phyloP scores from a whole-genome alignment of 1,284 basidiomycete species.

The Marasmius oreades region DNA sequence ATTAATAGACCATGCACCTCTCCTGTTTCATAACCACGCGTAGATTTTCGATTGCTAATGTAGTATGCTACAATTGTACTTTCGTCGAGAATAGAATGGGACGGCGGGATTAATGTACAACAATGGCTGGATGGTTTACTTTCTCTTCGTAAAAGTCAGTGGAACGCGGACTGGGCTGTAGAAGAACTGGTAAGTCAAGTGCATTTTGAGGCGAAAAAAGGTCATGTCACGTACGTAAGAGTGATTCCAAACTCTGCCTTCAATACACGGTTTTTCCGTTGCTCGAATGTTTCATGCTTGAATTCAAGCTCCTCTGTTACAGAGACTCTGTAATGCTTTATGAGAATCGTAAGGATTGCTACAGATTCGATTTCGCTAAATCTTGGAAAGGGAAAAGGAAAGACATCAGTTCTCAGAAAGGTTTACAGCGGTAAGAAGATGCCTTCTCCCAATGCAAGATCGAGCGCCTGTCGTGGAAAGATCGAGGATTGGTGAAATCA shows the following conservation, averaged over 20 bases:
- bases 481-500: not conserved
- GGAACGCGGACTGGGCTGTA: not conserved
- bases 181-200: not conserved
- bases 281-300: conserved; percentile 26
- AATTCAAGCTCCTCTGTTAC: conserved; percentile 29
- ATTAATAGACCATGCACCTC: too few species aligned
- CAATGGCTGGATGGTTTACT: not conserved
- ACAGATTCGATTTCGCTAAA: conserved; percentile 2
- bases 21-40: too few species aligned
- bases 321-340: not conserved
- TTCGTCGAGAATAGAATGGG: too few species aligned
- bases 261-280: conserved; percentile 25
- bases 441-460: conserved; percentile 52
- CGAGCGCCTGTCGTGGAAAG: conserved; percentile 29
- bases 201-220: not conserved
- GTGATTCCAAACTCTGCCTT: conserved; percentile 18
- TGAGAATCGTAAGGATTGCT: conserved; percentile 34
- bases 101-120: too few species aligned
- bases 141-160: not conserved
- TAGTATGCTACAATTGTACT: too few species aligned
- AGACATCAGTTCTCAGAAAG: too few species aligned
- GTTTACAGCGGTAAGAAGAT: not conserved
- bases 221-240: conserved; percentile 18
- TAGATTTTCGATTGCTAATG: too few species aligned
- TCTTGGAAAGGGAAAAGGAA: not conserved